These are phyloP conservation scores for Pythium monospermum DNA, from an alignment of 352 stramenopile species.

Conservation along the genomic window DNA sequence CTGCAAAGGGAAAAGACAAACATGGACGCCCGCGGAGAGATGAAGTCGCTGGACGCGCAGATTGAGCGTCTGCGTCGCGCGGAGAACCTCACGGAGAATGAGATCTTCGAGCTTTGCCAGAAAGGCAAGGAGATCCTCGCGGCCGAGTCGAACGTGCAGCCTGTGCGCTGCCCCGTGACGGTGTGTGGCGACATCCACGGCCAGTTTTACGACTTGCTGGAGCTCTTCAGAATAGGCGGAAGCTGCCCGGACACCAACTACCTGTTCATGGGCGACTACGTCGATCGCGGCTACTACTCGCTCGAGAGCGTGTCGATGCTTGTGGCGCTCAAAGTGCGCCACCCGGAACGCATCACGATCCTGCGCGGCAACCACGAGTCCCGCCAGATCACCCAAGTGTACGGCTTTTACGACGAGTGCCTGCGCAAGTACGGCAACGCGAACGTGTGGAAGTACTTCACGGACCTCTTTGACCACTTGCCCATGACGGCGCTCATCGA, in stretches of 20 bases:
- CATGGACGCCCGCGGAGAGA: slow-evolving; percentile 76
- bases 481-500: slow-evolving; percentile 87
- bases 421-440: slow-evolving; percentile 75
- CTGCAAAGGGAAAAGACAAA: slow-evolving; percentile 1
- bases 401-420: slow-evolving; percentile 74
- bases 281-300: slow-evolving; percentile 87
- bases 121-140: slow-evolving; percentile 87
- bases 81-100: slow-evolving; percentile 86
- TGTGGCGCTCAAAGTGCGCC: slow-evolving; percentile 80
- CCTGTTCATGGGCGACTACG: slow-evolving; percentile 89
- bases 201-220: slow-evolving; percentile 87
- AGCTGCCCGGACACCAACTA: slow-evolving; percentile 87
- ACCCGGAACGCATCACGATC: slow-evolving; percentile 84
- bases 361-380: slow-evolving; percentile 63
- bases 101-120: slow-evolving; percentile 88
- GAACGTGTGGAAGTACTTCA: slow-evolving; percentile 91
- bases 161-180: slow-evolving; percentile 79
- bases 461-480: slow-evolving; percentile 85
- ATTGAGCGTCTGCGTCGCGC: slow-evolving; percentile 76
- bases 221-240: slow-evolving; percentile 88
- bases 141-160: slow-evolving; percentile 83
- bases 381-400: slow-evolving; percentile 53
- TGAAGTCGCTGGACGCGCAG: slow-evolving; percentile 85
- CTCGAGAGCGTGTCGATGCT: slow-evolving; percentile 81
- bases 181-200: slow-evolving; percentile 88